Evolutionary conservation across 495 filamentous ascomycete species (phyloP).

Genomic region (Neurospora sp.): DNA sequence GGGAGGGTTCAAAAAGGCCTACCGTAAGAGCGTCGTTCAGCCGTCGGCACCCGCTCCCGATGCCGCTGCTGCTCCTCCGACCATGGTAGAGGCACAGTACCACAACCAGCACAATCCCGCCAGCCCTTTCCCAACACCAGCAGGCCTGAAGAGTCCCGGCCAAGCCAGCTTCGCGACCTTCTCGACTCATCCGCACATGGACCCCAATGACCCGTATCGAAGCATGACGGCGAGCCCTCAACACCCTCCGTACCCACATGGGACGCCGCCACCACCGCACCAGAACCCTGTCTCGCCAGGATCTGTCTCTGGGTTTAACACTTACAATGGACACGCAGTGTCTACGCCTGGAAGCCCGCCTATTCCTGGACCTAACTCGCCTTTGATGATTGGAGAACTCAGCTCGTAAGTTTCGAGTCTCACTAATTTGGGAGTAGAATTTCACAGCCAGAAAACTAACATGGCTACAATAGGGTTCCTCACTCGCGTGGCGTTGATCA

Average conservation of each 20-base stretch:
- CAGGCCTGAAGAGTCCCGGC: conserved; percentile 19
- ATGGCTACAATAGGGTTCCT: neutral
- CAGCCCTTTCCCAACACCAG: neutral
- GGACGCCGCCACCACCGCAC: conserved; percentile 4
- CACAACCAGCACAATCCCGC: conserved; percentile 1
- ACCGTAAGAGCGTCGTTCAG: conserved; percentile 9
- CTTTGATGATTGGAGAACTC: neutral
- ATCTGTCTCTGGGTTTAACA: neutral
- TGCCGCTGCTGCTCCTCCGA: conserved; percentile 1
- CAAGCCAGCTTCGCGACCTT: conserved; percentile 11
- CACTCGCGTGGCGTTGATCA: neutral
- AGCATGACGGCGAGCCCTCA: conserved; percentile 3
- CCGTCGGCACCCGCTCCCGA: neutral
- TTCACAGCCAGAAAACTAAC: too few species aligned
- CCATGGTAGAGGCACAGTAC: conserved; percentile 15
- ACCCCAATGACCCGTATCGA: conserved; percentile 5
- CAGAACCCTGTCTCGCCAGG: neutral
- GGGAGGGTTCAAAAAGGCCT: conserved; percentile 24
- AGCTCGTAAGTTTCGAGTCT: neutral
- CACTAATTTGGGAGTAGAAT: too few species aligned
- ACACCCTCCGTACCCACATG: neutral
- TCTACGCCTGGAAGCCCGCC: neutral
- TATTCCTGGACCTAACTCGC: neutral
- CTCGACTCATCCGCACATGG: neutral
- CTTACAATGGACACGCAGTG: neutral